Percentiles rank a stretch among this genome's conserved stretches.
These are phyloP conservation scores for Tephrocybe rancida DNA, from an alignment of 768 basidiomycete species.

Conservation along the genomic window DNA sequence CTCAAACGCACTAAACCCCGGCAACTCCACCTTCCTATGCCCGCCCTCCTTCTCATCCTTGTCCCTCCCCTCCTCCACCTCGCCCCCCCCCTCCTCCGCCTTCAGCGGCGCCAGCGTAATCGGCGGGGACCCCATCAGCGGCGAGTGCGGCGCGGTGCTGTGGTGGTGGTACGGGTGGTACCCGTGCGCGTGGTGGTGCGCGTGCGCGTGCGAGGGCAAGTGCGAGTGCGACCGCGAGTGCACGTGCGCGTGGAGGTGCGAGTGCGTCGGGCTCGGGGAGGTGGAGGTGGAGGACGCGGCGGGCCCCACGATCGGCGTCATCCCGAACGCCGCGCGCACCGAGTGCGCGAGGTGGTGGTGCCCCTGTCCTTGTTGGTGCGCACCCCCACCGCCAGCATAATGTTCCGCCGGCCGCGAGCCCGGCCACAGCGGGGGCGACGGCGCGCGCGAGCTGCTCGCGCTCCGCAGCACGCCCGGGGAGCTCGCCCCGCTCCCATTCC, in stretches of 20 bases:
- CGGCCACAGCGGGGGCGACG: constrained; percentile 62
- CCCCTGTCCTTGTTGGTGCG: constrained; percentile 22
- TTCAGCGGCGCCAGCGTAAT: constrained; percentile 75
- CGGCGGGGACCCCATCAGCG: constrained; percentile 59
- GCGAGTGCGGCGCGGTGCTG: constrained; percentile 15
- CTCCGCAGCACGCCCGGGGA: constrained; percentile 58
- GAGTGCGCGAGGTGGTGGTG: constrained; percentile 80
- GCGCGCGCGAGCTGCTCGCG: constrained; percentile 59
- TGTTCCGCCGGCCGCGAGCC: constrained; percentile 34
- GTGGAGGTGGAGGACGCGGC: constrained; percentile 7
- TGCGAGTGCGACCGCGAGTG: constrained; percentile 17
- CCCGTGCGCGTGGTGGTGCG: constrained; percentile 23
- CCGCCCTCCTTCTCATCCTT: constrained; percentile 16
- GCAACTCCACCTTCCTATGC: constrained; percentile 50
- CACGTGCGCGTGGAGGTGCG: neutral
- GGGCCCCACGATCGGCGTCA: constrained; percentile 88
- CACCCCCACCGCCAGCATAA: constrained; percentile 11
- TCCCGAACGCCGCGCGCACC: constrained; percentile 86
- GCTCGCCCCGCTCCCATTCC: constrained; percentile 38
- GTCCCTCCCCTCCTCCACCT: constrained; percentile 12
- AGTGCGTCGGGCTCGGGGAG: constrained; percentile 3
- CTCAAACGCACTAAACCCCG: constrained; percentile 66
- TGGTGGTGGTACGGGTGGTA: constrained; percentile 22
- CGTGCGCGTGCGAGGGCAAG: constrained; percentile 13
- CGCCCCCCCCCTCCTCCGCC: constrained; percentile 14